Conservation (phyloP, 2,329 filamentous ascomycete genomes). For the Ophiostoma montium region DNA sequence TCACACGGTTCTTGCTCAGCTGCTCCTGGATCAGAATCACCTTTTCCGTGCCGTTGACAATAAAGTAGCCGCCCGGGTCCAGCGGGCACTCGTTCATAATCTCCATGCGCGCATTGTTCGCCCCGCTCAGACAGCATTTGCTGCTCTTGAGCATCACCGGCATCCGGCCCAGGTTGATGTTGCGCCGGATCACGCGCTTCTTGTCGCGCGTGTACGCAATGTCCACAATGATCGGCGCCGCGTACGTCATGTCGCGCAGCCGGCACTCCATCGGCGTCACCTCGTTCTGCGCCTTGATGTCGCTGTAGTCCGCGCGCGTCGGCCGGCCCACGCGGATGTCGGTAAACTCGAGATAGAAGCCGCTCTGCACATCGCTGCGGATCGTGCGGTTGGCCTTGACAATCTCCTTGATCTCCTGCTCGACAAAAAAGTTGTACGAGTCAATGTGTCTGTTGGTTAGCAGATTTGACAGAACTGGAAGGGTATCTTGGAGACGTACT, state of each 20-base stretch:
- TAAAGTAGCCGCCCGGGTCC: conserved; percentile 94
- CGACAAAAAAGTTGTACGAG: conserved; percentile 97
- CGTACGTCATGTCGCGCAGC: conserved; percentile 93
- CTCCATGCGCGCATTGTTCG: conserved; percentile 79
- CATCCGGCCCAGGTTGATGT: conserved; percentile 74
- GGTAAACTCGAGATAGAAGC: conserved; percentile 85
- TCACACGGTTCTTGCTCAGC: conserved; percentile 96
- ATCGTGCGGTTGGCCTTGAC: conserved; percentile 81
- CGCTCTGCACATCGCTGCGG: conserved; percentile 80
- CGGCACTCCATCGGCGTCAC: conserved; percentile 95
- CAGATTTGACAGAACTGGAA: background rate
- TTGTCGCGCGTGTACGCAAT: conserved; percentile 79
- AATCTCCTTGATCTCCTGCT: conserved; percentile 94
- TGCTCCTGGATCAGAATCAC: conserved; percentile 98
- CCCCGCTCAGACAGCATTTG: conserved; percentile 74
- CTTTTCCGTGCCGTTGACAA: conserved; percentile 95
- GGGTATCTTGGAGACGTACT: conserved; percentile 41
- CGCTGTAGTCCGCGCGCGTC: conserved; percentile 61
- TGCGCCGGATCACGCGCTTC: conserved; percentile 57
- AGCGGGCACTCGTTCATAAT: conserved; percentile 88
- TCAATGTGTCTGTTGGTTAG: conserved; percentile 58
- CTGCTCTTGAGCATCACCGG: conserved; percentile 95
- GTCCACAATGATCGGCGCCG: conserved; percentile 85
- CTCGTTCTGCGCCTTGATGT: conserved; percentile 53
- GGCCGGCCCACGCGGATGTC: conserved; percentile 81